These are phyloP conservation scores for Panaeolus papilionaceus DNA, from an alignment of 768 basidiomycete genomes.

Conservation along the genomic window DNA sequence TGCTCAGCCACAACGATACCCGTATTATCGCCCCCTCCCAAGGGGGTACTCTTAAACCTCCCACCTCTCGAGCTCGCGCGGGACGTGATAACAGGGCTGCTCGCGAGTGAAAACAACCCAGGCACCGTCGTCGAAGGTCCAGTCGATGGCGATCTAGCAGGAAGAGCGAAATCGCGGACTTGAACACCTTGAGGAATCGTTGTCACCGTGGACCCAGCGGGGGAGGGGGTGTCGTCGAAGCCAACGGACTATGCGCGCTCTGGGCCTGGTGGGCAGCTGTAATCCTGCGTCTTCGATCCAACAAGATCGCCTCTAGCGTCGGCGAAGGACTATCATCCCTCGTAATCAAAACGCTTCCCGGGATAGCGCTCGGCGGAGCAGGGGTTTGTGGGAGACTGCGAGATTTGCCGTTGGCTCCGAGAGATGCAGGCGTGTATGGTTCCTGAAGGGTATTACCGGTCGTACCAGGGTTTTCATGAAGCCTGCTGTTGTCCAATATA, in stretches of 20 bases:
- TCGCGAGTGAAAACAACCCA: constrained; percentile 2
- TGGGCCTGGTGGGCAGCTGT: constrained; percentile 22
- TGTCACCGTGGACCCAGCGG: background rate
- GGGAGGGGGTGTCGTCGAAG: background rate
- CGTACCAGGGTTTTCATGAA: background rate
- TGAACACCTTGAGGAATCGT: background rate
- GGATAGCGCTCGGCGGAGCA: background rate
- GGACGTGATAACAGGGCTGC: constrained; percentile 13
- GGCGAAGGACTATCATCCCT: constrained; percentile 14
- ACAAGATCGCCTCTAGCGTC: constrained; percentile 68
- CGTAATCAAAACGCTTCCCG: background rate
- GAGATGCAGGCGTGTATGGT: background rate
- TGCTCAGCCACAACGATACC: constrained; percentile 58
- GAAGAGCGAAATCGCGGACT: background rate
- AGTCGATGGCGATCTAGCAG: background rate
- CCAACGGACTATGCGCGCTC: background rate
- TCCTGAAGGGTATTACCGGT: background rate
- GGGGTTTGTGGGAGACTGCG: constrained; percentile 6
- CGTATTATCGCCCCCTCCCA: constrained; percentile 47
- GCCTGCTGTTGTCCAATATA: background rate
- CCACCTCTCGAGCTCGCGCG: constrained; percentile 18
- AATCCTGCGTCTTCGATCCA: constrained; percentile 69
- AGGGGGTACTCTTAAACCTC: constrained; percentile 79
- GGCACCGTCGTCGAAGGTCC: background rate
- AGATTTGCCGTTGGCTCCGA: background rate